These are phyloP conservation scores for Fusarium solani-melongenae DNA, from an alignment of 2,329 filamentous ascomycete species.

Conservation along the genomic window DNA sequence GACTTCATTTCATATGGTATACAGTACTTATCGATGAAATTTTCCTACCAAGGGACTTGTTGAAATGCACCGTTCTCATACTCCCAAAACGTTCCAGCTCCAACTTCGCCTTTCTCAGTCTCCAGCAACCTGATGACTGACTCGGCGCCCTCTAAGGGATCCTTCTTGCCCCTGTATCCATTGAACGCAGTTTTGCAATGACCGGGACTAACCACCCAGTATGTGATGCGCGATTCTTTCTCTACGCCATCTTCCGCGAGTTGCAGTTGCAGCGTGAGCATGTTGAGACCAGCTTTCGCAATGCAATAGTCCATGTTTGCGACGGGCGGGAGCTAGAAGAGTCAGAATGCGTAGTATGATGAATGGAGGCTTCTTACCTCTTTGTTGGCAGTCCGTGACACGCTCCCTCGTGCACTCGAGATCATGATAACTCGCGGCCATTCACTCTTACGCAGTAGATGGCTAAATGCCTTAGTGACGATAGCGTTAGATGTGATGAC, in stretches of 20 bases:
- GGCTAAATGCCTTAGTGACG: background rate
- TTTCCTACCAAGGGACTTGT: slow-evolving; percentile 10
- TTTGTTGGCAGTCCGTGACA: background rate
- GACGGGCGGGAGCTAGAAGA: slow-evolving; percentile 5
- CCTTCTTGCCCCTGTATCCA: background rate
- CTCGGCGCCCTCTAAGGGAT: slow-evolving; percentile 1
- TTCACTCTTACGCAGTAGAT: background rate
- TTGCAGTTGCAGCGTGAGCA: slow-evolving; percentile 9
- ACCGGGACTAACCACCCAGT: slow-evolving; percentile 11
- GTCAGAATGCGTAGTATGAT: background rate
- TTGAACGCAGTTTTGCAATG: slow-evolving; percentile 20
- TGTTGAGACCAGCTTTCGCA: slow-evolving; percentile 8
- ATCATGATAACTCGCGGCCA: slow-evolving; percentile 18
- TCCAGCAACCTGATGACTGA: slow-evolving; percentile 5
- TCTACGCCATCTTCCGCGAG: background rate
- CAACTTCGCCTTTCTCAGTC: background rate
- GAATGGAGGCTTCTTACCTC: background rate
- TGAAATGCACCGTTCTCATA: background rate
- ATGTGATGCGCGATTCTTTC: too few relatives aligned
- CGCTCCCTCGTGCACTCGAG: slow-evolving; percentile 14
- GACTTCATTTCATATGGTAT: background rate
- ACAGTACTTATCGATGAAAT: background rate
- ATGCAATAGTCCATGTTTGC: slow-evolving; percentile 16
- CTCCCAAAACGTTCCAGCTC: slow-evolving; percentile 14
- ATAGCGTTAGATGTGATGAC: slow-evolving; percentile 11